Evolutionary conservation across 2,329 filamentous ascomycete genomes (phyloP).

Genomic region (Colletotrichum gloeosporioides): DNA sequence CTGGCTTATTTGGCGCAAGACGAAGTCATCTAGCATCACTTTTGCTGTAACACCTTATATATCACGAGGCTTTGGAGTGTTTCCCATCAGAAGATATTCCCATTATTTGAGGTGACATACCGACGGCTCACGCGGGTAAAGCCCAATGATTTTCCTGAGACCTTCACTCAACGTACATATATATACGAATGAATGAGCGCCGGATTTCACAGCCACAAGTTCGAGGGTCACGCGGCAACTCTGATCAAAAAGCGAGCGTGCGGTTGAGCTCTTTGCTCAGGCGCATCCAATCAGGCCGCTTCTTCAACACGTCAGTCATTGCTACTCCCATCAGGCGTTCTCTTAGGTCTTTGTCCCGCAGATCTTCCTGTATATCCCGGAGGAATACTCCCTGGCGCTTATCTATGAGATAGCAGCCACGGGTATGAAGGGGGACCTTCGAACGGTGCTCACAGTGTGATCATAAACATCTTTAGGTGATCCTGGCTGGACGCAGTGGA

Average conservation of each 20-base stretch:
- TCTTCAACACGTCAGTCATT: accelerated
- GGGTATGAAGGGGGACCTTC: background rate
- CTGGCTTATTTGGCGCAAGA: background rate
- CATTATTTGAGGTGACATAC: too few relatives aligned
- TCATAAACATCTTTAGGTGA: background rate
- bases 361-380: background rate
- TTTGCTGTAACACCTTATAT: background rate
- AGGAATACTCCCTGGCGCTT: background rate
- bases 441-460: background rate
- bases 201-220: too few relatives aligned
- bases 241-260: background rate
- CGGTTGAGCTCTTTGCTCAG: accelerated
- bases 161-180: background rate
- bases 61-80: too few relatives aligned
- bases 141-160: background rate
- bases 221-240: too few relatives aligned
- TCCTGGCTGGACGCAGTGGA: too few relatives aligned
- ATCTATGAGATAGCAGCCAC: accelerated
- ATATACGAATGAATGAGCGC: too few relatives aligned
- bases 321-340: background rate
- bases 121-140: background rate
- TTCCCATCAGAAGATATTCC: too few relatives aligned
- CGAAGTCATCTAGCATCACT: accelerated
- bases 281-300: background rate
- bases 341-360: background rate